Base-by-base conservation (phyloP, 495 filamentous ascomycete genomes). In the Cenococcum geophilum region DNA sequence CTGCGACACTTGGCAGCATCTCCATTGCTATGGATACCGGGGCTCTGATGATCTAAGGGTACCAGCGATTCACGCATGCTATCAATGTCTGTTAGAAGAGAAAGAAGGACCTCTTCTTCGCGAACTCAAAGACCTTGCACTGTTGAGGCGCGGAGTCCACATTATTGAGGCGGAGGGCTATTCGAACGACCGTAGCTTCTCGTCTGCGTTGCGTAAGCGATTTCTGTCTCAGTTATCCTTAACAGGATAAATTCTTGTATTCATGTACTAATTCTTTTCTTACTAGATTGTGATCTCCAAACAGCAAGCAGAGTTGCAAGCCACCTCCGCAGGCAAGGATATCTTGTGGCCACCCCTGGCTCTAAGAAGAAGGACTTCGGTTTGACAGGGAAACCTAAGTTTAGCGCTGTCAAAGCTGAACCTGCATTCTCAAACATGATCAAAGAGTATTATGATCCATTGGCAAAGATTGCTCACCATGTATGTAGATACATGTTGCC, bases 1-100 rank as follows among this genome's bases (percentile, higher is more conserved):
- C 60, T 82, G 79, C 61, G 58, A 72, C 36, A 77, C 70, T 18
- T 76, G 69, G 64, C 80, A 82, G 59, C 80, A 82, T 63, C 43
- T 70, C 45, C 66, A 75, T 16, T 82, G 79, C 67, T 82, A 81
- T 60, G 80, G 80, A 14, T 79, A 69, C 54, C 56, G 43, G 60
- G 69, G 59, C 35, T 8, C 55, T 5, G 51, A 67, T 36, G 73
- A 75, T 55, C 58, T 63, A 18, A 70, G 68, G 42, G 57, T 76
- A 18, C 71, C 73, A 20, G 67, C 74, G 14, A 57, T 72, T 25
- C 78, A 82, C 62, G 68, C 72, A 48, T 82, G 80, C 68, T 82
- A 81, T 61, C 59, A 65, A 43, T 82, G 80, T 62, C 62, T 82
- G 2, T 70, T 81, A 14, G 67, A 73, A 57, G 71, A 69, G 6